Evolutionary conservation across 306 rosid species (phyloP), one percentile per base, ranked within the genome.

Genomic region (Herpetospermum pedunculosum): DNA sequence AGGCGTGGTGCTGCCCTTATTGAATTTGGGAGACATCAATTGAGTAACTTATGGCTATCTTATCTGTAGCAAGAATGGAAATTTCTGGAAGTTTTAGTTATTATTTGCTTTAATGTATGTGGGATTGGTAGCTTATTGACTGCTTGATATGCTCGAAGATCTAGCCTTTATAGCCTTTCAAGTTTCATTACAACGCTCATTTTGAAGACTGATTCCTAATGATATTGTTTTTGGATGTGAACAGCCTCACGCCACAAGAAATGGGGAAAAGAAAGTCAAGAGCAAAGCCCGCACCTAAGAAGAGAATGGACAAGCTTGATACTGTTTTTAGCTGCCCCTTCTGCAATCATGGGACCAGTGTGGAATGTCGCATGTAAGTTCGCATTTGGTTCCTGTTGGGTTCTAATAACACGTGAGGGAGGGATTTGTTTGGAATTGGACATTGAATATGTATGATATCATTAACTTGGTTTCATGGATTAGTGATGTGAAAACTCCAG

Each of bases 181-280:
- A n/a, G 47, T 63, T 63, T 35, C 8, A 26, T 68, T 43, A 3
- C 38, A 25, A 13, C 16, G 1, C 54, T 25, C 53, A 43, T 68
- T 25, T 46, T 30, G 40, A 44, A 70, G 74, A 26, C 35, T 70
- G 40, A 16, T 69, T 69, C 40, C 7, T 70, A 5, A 3, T 70
- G 73, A 7, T 30, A 14, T 46, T 70, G 57, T 70, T 16, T 28
- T 3, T 70, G 57, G 41, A 44, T 47, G 41, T 7, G 1, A 7
- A 75, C 78, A 75, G 60, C 8, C 32, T n/a, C 11, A 3, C 5
- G 34, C 59, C 37, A 29, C 21, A 87, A 23, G 38, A 70, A 26
- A 90, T 91, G 99, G 99, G 99, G 34, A 94, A 94, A 84, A 85
- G 99, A 74, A 94, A 94, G 84, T 86, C 97, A 47, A 86, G 89